phyloP scores from a whole-genome alignment of 2,329 filamentous ascomycete genomes.

The Colletotrichum musae region DNA sequence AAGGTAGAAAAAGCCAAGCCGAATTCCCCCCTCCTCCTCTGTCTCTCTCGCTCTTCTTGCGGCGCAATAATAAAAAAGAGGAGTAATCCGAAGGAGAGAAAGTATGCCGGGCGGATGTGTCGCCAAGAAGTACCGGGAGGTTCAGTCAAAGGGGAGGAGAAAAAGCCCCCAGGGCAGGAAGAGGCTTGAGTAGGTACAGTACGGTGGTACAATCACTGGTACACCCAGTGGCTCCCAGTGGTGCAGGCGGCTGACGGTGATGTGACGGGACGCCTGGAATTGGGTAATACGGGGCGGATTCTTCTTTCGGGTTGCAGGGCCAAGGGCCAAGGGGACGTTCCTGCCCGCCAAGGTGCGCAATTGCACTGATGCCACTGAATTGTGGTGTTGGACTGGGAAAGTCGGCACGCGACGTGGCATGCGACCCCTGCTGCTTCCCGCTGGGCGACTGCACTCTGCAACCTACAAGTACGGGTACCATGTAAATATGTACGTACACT shows the following conservation, averaged over 20 bases:
- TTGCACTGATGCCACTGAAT: neutral
- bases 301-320: neutral
- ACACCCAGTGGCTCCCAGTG: too few species aligned
- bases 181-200: too few species aligned
- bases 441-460: slow-evolving; percentile 14
- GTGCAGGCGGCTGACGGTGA: neutral
- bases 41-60: neutral
- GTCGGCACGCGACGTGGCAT: slow-evolving; percentile 39
- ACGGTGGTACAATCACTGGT: too few species aligned
- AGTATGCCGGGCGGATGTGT: slow-evolving; percentile 16
- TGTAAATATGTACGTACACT: neutral
- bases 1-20: neutral
- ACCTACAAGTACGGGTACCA: neutral
- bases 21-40: neutral
- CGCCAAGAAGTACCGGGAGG: slow-evolving; percentile 12
- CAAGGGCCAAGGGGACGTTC: slow-evolving; percentile 13
- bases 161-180: too few species aligned
- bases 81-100: neutral
- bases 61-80: neutral
- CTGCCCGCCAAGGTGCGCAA: slow-evolving; percentile 21
- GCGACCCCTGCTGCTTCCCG: slow-evolving; percentile 30
- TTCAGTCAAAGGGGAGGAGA: too few species aligned
- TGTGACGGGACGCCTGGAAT: neutral
- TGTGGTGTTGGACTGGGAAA: slow-evolving; percentile 31
- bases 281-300: slow-evolving; percentile 11